Evolutionary conservation across 208 protist genomes (phyloP).

Genomic region (Wallacemonas sp.): DNA sequence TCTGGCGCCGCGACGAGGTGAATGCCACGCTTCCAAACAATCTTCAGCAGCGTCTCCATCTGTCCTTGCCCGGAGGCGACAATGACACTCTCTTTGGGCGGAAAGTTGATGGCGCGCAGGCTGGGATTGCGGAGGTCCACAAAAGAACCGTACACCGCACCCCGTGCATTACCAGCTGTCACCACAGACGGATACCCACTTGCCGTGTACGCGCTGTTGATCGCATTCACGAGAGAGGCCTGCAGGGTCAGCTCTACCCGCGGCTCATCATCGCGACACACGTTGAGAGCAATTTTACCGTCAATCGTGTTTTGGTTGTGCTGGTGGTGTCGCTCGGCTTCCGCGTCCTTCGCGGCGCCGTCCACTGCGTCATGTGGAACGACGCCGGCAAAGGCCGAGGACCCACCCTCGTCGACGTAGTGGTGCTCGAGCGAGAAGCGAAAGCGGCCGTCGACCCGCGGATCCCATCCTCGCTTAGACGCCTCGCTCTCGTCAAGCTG

Average conservation of each 20-base stretch:
- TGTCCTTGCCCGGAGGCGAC: slow-evolving; percentile 21
- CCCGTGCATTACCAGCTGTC: slow-evolving; percentile 29
- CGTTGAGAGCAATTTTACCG: slow-evolving; percentile 24
- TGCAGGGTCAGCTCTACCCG: slow-evolving; percentile 44
- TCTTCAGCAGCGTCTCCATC: slow-evolving; percentile 25
- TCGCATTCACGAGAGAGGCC: slow-evolving; percentile 62
- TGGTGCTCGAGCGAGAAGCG: slow-evolving; percentile 34
- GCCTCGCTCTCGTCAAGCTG: slow-evolving; percentile 12
- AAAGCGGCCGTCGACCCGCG: slow-evolving; percentile 39
- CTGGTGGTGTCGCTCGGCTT: slow-evolving; percentile 17
- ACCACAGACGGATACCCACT: slow-evolving; percentile 70
- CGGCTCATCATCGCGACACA: slow-evolving; percentile 26
- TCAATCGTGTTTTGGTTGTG: slow-evolving; percentile 16
- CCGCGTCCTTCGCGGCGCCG: slow-evolving; percentile 11
- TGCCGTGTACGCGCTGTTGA: slow-evolving; percentile 75
- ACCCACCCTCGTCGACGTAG: slow-evolving; percentile 17
- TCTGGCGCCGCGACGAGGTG: slow-evolving; percentile 12
- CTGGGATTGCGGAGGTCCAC: slow-evolving; percentile 63
- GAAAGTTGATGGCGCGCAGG: slow-evolving; percentile 61
- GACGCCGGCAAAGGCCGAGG: slow-evolving; percentile 12
- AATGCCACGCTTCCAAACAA: slow-evolving; percentile 20
- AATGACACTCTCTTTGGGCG: slow-evolving; percentile 62
- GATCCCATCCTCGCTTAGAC: slow-evolving; percentile 29
- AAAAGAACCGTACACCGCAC: slow-evolving; percentile 65
- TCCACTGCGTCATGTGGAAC: slow-evolving; percentile 15